These are phyloP conservation scores for Berberis vulgaris DNA, from an alignment of 164 flowering plant species.

Conservation along the genomic window DNA sequence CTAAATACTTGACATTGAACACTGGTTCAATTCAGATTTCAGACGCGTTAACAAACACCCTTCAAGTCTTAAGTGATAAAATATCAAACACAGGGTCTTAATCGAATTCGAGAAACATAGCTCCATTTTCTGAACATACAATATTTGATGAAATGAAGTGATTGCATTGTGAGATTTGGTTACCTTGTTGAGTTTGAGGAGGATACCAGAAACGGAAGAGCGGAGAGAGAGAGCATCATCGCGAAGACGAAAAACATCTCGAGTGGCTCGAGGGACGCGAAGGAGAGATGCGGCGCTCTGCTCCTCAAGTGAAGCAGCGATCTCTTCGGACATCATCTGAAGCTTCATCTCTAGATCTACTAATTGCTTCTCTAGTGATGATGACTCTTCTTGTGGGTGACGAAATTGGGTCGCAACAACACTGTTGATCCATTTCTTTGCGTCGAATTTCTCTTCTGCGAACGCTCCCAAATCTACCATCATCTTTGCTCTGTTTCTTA, in stretches of 20 bases:
- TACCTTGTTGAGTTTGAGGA: conserved; percentile 80
- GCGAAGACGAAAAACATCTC: conserved; percentile 88
- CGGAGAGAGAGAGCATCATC: conserved; percentile 91
- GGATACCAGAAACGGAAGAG: conserved; percentile 60
- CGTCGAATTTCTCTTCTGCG: conserved; percentile 84
- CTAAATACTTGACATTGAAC: too few species aligned
- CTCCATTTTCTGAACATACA: too few species aligned
- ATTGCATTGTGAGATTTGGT: neutral
- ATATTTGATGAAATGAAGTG: too few species aligned
- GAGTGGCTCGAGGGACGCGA: conserved; percentile 94
- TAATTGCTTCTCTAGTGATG: conserved; percentile 71
- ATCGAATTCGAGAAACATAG: too few species aligned
- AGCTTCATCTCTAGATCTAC: conserved; percentile 98
- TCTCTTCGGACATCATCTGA: conserved; percentile 93
- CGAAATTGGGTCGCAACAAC: conserved; percentile 52
- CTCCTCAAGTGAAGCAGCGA: conserved; percentile 90
- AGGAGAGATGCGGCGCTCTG: conserved; percentile 81
- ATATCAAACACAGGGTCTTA: too few species aligned
- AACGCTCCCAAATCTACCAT: conserved; percentile 86
- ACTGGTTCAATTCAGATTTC: too few species aligned
- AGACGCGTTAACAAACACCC: too few species aligned
- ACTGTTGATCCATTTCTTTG: conserved; percentile 91
- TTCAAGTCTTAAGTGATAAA: too few species aligned
- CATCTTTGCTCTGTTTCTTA: conserved; percentile 20
- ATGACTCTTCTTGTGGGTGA: conserved; percentile 39